phyloP scores from a whole-genome alignment of 2,329 filamentous ascomycete genomes.

The Didymella arachidicola region DNA sequence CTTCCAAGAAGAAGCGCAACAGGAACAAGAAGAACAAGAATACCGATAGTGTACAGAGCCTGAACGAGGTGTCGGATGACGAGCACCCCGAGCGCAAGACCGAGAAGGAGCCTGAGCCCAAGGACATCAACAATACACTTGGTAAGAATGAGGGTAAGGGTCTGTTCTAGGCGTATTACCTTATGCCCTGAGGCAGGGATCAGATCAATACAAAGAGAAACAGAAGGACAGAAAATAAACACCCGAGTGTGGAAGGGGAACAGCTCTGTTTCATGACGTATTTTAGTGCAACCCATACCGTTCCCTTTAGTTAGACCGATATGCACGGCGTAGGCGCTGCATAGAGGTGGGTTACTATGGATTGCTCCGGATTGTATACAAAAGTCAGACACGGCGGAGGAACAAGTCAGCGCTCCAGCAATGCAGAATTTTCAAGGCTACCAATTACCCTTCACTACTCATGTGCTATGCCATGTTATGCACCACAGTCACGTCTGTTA shows the following conservation, averaged over 20 bases:
- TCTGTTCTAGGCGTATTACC: constrained; percentile 27
- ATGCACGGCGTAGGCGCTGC: constrained; percentile 21
- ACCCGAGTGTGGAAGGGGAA: not conserved
- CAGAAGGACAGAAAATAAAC: not conserved
- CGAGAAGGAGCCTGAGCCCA: constrained; percentile 36
- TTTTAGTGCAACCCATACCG: constrained; percentile 7
- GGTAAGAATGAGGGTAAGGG: constrained; percentile 31
- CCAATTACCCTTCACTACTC: not conserved
- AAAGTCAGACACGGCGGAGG: not conserved
- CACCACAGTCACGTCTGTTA: too few relatives aligned
- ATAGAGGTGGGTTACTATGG: constrained; percentile 10
- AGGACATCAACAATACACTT: constrained; percentile 36
- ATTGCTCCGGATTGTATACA: constrained; percentile 4
- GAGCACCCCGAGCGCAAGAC: constrained; percentile 26
- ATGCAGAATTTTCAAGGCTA: constrained; percentile 1
- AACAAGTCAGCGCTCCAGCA: constrained; percentile 1
- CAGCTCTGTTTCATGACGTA: constrained; percentile 2
- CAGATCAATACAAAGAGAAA: not conserved
- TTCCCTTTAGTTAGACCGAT: constrained; percentile 1
- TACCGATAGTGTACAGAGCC: constrained; percentile 18
- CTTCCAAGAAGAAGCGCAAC: constrained; percentile 21
- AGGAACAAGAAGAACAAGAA: constrained; percentile 28
- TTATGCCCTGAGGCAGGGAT: constrained; percentile 13
- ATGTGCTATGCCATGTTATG: not conserved
- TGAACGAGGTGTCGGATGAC: constrained; percentile 26